Evolutionary conservation across 441 rosid species (phyloP).

Genomic region (Gossypium lobatum): DNA sequence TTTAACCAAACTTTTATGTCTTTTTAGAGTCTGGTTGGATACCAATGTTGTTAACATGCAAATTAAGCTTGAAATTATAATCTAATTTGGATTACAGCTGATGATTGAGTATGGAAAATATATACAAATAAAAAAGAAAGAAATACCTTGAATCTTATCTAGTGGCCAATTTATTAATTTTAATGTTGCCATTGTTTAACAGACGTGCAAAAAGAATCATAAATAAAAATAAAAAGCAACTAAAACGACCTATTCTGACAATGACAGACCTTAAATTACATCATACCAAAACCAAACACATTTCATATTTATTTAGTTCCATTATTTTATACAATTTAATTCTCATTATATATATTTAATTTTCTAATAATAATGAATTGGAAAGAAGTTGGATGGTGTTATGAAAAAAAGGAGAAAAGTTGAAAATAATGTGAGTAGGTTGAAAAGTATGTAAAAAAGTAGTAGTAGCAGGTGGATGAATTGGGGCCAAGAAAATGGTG

Average conservation of each 20-base stretch:
- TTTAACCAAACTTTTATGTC: neutral
- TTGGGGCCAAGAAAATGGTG: neutral
- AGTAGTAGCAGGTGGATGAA: neutral
- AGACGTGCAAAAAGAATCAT: neutral
- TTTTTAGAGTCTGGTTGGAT: neutral
- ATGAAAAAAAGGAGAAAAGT: neutral
- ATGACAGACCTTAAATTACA: neutral
- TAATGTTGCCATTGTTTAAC: neutral
- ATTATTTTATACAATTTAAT: too few relatives aligned
- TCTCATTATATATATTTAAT: neutral
- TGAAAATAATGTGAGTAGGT: neutral
- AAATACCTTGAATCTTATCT: conserved; percentile 8
- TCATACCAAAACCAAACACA: neutral
- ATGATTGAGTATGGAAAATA: neutral
- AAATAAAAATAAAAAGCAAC: neutral
- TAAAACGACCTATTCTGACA: neutral
- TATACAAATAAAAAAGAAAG: too few relatives aligned
- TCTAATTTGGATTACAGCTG: conserved; percentile 2
- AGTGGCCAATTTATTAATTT: neutral
- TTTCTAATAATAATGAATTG: neutral
- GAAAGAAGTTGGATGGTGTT: too few relatives aligned
- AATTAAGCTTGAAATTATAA: neutral
- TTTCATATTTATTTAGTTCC: too few relatives aligned
- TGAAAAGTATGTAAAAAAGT: neutral
- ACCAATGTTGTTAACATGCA: neutral